Percentiles rank a stretch among this genome's conserved stretches.
These are phyloP conservation scores for Boechera retrofracta DNA, from an alignment of 345 rosid genomes.

Conservation along the genomic window DNA sequence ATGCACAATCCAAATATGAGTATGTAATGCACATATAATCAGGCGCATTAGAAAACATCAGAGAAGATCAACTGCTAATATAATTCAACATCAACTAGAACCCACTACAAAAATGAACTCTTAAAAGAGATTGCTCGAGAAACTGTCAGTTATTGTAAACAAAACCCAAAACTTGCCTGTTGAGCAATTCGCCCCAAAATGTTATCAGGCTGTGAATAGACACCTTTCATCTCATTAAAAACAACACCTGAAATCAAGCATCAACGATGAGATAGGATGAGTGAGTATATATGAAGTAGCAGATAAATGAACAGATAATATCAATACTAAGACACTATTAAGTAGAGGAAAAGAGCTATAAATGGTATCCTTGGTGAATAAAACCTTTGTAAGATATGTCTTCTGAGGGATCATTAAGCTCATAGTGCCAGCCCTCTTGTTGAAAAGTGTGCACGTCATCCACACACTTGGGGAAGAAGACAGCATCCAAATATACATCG, in stretches of 20 bases:
- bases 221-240: slow-evolving; percentile 98
- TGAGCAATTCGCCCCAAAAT: slow-evolving; percentile 79
- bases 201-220: slow-evolving; percentile 98
- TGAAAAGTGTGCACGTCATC: slow-evolving; percentile 90
- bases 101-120: slow-evolving; percentile 5
- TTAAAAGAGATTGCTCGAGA: not conserved
- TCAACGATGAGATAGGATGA: slow-evolving; percentile 11
- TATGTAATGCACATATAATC: slow-evolving; percentile 13
- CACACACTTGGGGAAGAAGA: slow-evolving; percentile 95
- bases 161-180: slow-evolving; percentile 58
- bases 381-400: slow-evolving; percentile 92
- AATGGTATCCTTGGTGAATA: not conserved
- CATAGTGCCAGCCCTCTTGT: slow-evolving; percentile 99
- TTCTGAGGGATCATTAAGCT: slow-evolving; percentile 85
- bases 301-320: slow-evolving; percentile 24
- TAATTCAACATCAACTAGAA: slow-evolving; percentile 5
- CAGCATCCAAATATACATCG: slow-evolving; percentile 96
- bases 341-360: slow-evolving; percentile 12
- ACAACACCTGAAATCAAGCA: slow-evolving; percentile 76
- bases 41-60: slow-evolving; percentile 27
- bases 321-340: not conserved
- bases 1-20: slow-evolving; percentile 10
- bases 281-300: slow-evolving; percentile 7
- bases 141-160: slow-evolving; percentile 18
- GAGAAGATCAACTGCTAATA: slow-evolving; percentile 18